Evolutionary conservation across 108 stramenopile species (phyloP), one percentile per base, ranked within the genome.

Genomic region (Bacterosira constricta): DNA sequence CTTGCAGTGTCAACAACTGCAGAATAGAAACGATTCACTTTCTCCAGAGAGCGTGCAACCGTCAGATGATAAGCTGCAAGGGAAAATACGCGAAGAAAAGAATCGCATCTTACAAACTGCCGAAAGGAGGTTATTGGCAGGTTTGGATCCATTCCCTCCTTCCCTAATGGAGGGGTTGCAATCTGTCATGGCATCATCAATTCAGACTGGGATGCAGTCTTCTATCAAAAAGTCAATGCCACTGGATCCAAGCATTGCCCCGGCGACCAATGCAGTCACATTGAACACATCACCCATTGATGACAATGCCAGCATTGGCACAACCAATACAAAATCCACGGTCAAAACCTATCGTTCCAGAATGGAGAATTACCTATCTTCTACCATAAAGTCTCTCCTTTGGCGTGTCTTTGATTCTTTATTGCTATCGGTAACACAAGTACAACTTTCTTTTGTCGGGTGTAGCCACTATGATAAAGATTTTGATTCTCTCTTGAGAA

Each of bases 381-480:
- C 77, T 36, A 63, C 68, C 6, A 65, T 77, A 10, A 55, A 62
- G 59, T 70, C 68, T 32, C 42, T 77, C 9, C 44, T 70, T 37
- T 77, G 77, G 77, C 62, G 77, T 20, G 55, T 69, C 20, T 77
- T 69, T 52, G 63, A 69, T 37, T 77, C 77, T 2, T 63, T 77
- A 34, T 70, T 69, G 9, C 6, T 77, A 18, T 70, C 77, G 38
- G 63, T 77, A 9, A 65, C 38, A 32, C 69, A 58, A 38, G 69
- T 77, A 38, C 54, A 55, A 32, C 7, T 77, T 26, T 77, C 77
- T 21, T 23, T 69, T 9, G 46, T 77, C 17, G 77, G 77, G 30
- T 32, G 45, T 39, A 77, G 77, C 39, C 77, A 77, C 35, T 77
- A 77, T 47, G 77, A 77, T 29, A 77, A 70, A 63, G 61, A 70